phyloP scores from a whole-genome alignment of 2,329 filamentous ascomycete species.

The Verticillium dahliae region DNA sequence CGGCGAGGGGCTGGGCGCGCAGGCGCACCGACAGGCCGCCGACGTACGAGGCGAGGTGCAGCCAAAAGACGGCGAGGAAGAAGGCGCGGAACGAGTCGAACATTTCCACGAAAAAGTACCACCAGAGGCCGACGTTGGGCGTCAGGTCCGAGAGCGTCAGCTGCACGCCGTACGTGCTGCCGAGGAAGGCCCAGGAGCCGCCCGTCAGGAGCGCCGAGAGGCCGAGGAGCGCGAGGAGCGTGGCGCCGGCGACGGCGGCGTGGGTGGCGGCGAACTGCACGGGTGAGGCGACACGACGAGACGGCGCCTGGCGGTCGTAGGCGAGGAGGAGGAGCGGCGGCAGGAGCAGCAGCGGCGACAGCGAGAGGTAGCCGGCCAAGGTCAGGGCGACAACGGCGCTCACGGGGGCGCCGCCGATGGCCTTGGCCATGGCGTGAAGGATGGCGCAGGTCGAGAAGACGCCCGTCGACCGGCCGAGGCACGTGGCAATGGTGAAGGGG shows the following conservation, averaged over 20 bases:
- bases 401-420: conserved; percentile 64
- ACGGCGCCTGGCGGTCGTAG: conserved; percentile 56
- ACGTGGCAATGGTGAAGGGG: conserved; percentile 87
- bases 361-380: conserved; percentile 82
- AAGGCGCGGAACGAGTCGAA: conserved; percentile 97
- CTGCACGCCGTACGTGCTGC: conserved; percentile 88
- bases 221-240: conserved; percentile 56
- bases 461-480: conserved; percentile 80
- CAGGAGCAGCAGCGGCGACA: conserved; percentile 84
- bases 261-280: conserved; percentile 48
- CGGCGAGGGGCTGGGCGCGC: conserved; percentile 78
- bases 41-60: conserved; percentile 87
- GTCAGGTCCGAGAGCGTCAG: conserved; percentile 86
- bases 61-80: conserved; percentile 96
- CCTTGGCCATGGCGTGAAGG: conserved; percentile 75
- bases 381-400: conserved; percentile 79
- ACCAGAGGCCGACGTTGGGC: conserved; percentile 94
- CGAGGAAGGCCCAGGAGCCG: conserved; percentile 79
- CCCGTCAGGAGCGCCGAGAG: conserved; percentile 69
- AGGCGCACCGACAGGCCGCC: conserved; percentile 78
- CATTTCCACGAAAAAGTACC: conserved; percentile 99
- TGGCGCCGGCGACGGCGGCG: conserved; percentile 43
- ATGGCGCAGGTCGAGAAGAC: conserved; percentile 87
- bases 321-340: conserved; percentile 75
- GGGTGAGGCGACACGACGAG: conserved; percentile 21